Evolutionary conservation across 495 filamentous ascomycete species (phyloP).

Genomic region (Delitschia confertaspora): DNA sequence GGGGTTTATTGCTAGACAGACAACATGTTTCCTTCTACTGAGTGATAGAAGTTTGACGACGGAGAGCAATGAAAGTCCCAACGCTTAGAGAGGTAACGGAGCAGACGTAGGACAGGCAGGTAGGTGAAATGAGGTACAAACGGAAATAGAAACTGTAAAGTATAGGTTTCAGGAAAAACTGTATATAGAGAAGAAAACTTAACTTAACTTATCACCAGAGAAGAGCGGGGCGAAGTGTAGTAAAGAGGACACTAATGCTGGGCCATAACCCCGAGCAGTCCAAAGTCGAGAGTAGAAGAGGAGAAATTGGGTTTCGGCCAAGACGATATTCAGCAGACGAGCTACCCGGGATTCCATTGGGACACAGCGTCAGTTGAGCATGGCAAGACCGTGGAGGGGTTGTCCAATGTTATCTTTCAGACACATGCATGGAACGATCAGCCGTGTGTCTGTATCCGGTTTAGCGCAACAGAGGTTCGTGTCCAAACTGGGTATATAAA

Average conservation of each 20-base stretch:
- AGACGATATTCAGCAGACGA: background rate
- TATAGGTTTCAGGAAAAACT: too few relatives aligned
- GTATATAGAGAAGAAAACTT: too few relatives aligned
- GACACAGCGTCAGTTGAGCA: slow-evolving; percentile 5
- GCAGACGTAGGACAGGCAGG: background rate
- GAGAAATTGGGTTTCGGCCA: slow-evolving; percentile 1
- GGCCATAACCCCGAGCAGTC: background rate
- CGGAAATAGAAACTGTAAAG: background rate
- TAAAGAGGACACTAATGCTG: background rate
- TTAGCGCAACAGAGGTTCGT: slow-evolving; percentile 11
- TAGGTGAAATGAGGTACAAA: background rate
- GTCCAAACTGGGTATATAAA: slow-evolving; percentile 24
- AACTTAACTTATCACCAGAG: background rate
- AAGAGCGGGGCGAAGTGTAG: background rate
- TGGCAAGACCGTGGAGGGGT: slow-evolving; percentile 20
- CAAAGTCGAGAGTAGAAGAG: too few relatives aligned
- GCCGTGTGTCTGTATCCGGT: slow-evolving; percentile 9
- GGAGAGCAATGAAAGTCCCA: background rate
- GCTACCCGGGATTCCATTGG: background rate
- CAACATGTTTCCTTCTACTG: too few relatives aligned
- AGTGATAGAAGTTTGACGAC: background rate
- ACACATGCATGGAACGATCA: slow-evolving; percentile 13
- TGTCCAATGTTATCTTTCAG: slow-evolving; percentile 15
- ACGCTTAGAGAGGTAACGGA: slow-evolving; percentile 9
- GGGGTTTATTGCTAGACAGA: too few relatives aligned